A percentile compares a stretch with the other conserved stretches of the same genome.
phyloP scores from a whole-genome alignment of 2,329 filamentous ascomycete species.

The Hypoxylon sp. region DNA sequence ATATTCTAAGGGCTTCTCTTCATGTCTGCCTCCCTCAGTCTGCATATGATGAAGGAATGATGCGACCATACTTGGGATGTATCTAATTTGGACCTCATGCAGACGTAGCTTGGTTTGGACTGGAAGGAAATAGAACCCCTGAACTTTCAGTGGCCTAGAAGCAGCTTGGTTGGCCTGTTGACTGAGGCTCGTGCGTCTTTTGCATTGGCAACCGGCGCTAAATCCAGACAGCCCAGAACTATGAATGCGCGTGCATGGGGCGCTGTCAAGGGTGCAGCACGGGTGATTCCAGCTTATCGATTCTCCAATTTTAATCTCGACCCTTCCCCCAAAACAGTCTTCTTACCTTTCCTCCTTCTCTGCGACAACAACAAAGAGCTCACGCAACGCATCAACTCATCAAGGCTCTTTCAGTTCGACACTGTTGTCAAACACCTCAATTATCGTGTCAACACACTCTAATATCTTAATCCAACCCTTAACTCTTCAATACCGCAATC shows the following conservation, averaged over 20 bases:
- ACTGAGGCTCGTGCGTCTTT: constrained; percentile 38
- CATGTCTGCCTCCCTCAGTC: constrained; percentile 4
- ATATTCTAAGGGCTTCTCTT: neutral
- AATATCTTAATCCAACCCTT: constrained; percentile 3
- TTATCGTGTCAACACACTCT: constrained; percentile 12
- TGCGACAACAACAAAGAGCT: constrained; percentile 25
- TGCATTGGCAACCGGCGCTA: constrained; percentile 41
- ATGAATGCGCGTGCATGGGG: constrained; percentile 29
- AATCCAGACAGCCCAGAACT: constrained; percentile 15
- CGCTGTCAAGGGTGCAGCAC: constrained; percentile 43
- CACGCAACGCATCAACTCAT: constrained; percentile 23
- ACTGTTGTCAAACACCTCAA: constrained; percentile 29
- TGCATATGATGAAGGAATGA: constrained; percentile 32
- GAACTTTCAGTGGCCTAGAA: constrained; percentile 22
- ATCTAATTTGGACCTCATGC: constrained; percentile 29
- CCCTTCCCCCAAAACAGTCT: constrained; percentile 39
- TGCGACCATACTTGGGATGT: constrained; percentile 29
- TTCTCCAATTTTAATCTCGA: constrained; percentile 52
- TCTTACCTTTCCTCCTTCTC: constrained; percentile 37
- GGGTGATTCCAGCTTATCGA: constrained; percentile 45
- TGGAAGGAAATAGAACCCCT: constrained; percentile 25
- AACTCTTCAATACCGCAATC: constrained; percentile 52
- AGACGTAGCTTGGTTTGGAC: constrained; percentile 23
- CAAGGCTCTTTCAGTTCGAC: constrained; percentile 6
- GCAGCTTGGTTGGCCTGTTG: constrained; percentile 27